Evolutionary conservation across 495 filamentous ascomycete species (phyloP).

Genomic region (Penicillium crystallinum): DNA sequence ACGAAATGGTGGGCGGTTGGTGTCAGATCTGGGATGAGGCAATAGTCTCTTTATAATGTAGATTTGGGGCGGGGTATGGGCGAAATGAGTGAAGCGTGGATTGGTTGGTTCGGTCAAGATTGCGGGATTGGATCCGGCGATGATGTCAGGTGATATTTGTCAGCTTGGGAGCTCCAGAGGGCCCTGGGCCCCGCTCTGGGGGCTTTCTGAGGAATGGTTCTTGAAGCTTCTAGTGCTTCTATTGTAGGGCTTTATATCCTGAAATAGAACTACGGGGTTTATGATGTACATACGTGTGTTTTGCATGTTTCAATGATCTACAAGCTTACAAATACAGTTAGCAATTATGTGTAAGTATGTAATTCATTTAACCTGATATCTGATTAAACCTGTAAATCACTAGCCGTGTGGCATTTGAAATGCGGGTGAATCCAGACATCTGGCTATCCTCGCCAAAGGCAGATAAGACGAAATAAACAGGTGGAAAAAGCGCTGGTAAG

Average conservation of each 20-base stretch:
- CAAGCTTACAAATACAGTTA: neutral
- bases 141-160: conserved; percentile 31
- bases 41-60: conserved; percentile 13
- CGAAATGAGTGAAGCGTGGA: neutral
- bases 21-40: conserved; percentile 2
- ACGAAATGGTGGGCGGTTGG: conserved; percentile 58
- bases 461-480: neutral
- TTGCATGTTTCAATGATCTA: neutral
- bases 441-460: neutral
- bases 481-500: conserved; percentile 16
- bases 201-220: neutral
- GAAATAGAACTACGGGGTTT: too few relatives aligned
- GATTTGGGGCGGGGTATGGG: neutral
- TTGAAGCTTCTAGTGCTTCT: neutral
- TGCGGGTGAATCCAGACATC: neutral
- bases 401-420: neutral
- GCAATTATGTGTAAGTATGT: neutral
- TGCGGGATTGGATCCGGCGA: conserved; percentile 13
- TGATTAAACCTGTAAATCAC: neutral
- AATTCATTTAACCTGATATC: neutral
- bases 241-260: neutral
- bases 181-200: neutral
- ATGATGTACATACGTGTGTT: neutral
- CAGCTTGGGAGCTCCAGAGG: neutral
- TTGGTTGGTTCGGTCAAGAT: conserved; percentile 5